Base-by-base conservation (phyloP, 139 green algal species). In the Marvania coccoides region DNA sequence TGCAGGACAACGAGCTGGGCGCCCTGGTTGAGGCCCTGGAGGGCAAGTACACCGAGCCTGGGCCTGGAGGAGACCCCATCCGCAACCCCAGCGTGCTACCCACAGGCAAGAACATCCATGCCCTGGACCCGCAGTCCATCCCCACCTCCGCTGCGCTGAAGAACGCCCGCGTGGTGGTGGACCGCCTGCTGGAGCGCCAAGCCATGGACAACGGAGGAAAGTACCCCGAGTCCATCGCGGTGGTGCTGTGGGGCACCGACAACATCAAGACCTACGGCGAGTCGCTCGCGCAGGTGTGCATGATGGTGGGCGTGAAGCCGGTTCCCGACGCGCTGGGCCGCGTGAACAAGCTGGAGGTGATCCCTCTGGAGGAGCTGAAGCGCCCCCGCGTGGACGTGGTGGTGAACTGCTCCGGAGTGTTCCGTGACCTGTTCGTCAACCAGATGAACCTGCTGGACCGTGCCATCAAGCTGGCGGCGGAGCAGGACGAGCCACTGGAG, bases 201-300 rank as follows among this genome's bases (percentile, higher is more conserved):
- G 76, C 75, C 12, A 58, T 79, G 37, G 87, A 96, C 68, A 95
- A 93, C 72, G 88, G 83, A 47, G 91, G 91, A 71, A 88, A 88
- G 65, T 99, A 90, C 71, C 94, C 94, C 4, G 94, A 99, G 85
- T 91, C 85, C 36, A 95, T 99, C 51, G 94, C 94, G 2, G 87
- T 99, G 38, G 94, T 99, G 53, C 85, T 99, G 62, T 99, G 94
- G 94, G 94, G 94, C 58, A 99, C 94, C n/a, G 94, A 99, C 84
- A 99, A 99, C 90, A 99, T 99, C 84, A 99, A 99, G 88, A 99
- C 94, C 24, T 99, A 99, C 57, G 94, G 94, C 64, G 93, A 98
- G 87, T 95, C 87, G 0, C 87, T 98, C 10, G 54, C 68, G 28
- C 83, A 92, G 85, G 93, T 98, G 23, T 82, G 96, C 80, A 85